phyloP scores from a whole-genome alignment of 1,284 basidiomycete genomes.

The Rhodotorula sp. region DNA sequence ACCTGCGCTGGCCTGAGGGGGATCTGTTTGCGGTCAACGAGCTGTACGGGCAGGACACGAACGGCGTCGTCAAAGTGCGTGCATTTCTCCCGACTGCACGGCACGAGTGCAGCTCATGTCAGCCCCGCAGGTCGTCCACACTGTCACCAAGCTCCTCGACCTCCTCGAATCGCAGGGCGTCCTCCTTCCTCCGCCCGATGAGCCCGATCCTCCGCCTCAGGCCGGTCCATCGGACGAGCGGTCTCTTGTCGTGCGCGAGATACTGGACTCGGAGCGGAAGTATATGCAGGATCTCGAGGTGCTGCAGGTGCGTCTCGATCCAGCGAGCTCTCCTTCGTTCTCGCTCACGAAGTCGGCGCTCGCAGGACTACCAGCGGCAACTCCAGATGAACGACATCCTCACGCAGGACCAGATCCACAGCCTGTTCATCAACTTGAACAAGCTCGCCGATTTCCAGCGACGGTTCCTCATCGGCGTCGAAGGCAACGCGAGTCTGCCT shows the following conservation, averaged over 20 bases:
- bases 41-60: conserved; percentile 82
- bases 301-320: conserved; percentile 69
- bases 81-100: background rate
- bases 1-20: conserved; percentile 54
- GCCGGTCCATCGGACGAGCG: conserved; percentile 59
- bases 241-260: conserved; percentile 77
- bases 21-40: conserved; percentile 66
- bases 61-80: conserved; percentile 89
- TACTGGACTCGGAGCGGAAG: conserved; percentile 92
- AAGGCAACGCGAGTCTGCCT: conserved; percentile 73
- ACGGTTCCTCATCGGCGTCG: conserved; percentile 90
- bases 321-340: background rate
- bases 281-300: conserved; percentile 98
- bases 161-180: conserved; percentile 73
- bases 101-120: background rate
- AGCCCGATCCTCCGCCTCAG: conserved; percentile 1
- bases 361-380: conserved; percentile 51
- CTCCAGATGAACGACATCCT: conserved; percentile 79
- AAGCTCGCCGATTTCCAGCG: conserved; percentile 96
- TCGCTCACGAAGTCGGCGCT: background rate
- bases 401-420: conserved; percentile 90
- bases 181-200: conserved; percentile 47
- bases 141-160: conserved; percentile 84
- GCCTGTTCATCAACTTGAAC: conserved; percentile 93
- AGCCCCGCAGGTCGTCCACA: conserved; percentile 72